phyloP scores from a whole-genome alignment of 441 rosid genomes.

The Pelargonium exstipulatum region DNA sequence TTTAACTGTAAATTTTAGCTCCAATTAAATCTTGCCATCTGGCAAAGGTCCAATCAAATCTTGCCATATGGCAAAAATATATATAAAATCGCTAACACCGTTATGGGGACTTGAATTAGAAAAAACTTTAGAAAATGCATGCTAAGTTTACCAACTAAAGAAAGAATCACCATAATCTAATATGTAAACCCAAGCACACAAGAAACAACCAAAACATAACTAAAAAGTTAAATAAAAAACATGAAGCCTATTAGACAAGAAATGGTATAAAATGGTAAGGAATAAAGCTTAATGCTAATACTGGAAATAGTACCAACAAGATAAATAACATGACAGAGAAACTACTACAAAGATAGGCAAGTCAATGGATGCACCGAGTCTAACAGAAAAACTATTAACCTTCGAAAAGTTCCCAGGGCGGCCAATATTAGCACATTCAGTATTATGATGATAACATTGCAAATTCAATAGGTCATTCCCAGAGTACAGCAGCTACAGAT shows the following conservation, averaged over 20 bases:
- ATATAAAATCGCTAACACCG: neutral
- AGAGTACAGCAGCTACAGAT: neutral
- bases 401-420: slow-evolving; percentile 9
- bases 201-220: neutral
- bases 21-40: neutral
- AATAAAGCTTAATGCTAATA: too few species aligned
- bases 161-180: neutral
- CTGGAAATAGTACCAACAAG: too few species aligned
- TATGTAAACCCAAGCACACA: neutral
- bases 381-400: slow-evolving; percentile 5
- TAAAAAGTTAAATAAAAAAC: neutral
- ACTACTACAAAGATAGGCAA: neutral
- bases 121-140: too few species aligned
- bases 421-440: slow-evolving; percentile 6
- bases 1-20: neutral
- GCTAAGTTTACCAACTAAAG: neutral
- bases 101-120: too few species aligned
- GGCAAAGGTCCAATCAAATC: neutral
- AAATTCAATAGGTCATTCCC: neutral
- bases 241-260: too few species aligned
- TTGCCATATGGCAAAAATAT: too few species aligned
- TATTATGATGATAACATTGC: neutral
- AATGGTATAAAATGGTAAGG: too few species aligned
- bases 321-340: too few species aligned
- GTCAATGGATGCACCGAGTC: neutral